Conservation (phyloP, 1,284 basidiomycete species). For the Ustilago vetiveriae region DNA sequence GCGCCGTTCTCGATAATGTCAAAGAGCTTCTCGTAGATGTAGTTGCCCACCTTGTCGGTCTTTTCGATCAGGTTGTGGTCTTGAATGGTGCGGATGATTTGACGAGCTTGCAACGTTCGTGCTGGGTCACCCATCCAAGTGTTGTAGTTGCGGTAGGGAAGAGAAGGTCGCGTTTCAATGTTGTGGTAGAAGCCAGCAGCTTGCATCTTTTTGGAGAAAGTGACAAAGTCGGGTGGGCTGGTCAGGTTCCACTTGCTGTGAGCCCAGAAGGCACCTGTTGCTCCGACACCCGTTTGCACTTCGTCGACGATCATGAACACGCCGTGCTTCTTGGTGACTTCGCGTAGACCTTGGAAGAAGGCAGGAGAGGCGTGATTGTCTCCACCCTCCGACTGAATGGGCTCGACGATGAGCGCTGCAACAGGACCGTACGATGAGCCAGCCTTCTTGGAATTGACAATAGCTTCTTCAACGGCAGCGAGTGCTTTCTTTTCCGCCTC, state of each 20-base stretch:
- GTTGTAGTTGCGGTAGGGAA: conserved; percentile 70
- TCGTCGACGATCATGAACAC: conserved; percentile 72
- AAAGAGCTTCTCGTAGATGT: conserved; percentile 65
- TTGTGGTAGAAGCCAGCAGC: conserved; percentile 71
- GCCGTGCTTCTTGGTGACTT: conserved; percentile 68
- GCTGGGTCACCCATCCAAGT: conserved; percentile 70
- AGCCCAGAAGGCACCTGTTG: conserved; percentile 73
- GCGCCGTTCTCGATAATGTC: conserved; percentile 56
- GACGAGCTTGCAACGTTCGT: conserved; percentile 70
- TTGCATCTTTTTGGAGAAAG: conserved; percentile 69
- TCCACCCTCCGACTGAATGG: conserved; percentile 72
- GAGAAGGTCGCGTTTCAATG: conserved; percentile 69
- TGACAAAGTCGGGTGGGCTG: conserved; percentile 71
- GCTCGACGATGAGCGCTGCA: conserved; percentile 72
- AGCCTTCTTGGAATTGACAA: conserved; percentile 66
- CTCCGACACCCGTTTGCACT: conserved; percentile 72
- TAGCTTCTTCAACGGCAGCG: conserved; percentile 67
- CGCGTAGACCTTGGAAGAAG: conserved; percentile 71
- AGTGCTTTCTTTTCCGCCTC: conserved; percentile 68
- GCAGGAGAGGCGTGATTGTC: conserved; percentile 71
- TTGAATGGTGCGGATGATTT: conserved; percentile 70
- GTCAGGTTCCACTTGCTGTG: conserved; percentile 72
- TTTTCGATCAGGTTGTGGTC: conserved; percentile 67
- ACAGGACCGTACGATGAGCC: conserved; percentile 67
- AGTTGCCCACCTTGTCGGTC: conserved; percentile 67